phyloP scores from a whole-genome alignment of 2,329 filamentous ascomycete species.

The Xylaria hypoxylon region DNA sequence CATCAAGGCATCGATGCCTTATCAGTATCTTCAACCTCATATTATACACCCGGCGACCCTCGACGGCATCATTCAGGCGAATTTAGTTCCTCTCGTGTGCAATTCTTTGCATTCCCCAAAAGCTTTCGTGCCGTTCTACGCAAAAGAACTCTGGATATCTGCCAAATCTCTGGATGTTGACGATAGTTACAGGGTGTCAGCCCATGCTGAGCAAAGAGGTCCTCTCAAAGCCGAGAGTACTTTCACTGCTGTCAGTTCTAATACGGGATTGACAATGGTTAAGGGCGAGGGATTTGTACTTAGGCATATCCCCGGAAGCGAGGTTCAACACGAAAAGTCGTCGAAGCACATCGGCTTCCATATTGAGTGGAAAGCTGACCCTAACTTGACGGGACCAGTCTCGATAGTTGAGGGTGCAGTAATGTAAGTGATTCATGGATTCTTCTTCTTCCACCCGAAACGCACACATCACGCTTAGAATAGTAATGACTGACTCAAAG shows the following conservation, averaged over 20 bases:
- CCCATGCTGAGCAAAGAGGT: conserved; percentile 27
- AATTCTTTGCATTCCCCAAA: conserved; percentile 7
- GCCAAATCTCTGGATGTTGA: conserved; percentile 25
- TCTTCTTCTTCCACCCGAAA: neutral
- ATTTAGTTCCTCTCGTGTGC: conserved; percentile 31
- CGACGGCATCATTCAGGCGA: conserved; percentile 39
- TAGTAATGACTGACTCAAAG: neutral
- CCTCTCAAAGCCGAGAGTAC: conserved; percentile 32
- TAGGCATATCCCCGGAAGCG: conserved; percentile 24
- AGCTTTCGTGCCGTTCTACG: conserved; percentile 36
- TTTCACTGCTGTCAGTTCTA: conserved; percentile 32
- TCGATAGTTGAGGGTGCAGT: conserved; percentile 27
- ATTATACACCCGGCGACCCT: conserved; percentile 40
- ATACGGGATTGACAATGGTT: conserved; percentile 28
- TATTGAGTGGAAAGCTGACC: conserved; percentile 37
- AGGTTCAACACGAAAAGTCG: conserved; percentile 7
- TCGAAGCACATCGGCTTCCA: conserved; percentile 36
- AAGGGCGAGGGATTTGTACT: conserved; percentile 34
- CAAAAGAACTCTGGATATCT: conserved; percentile 34
- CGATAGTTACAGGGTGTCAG: conserved; percentile 29
- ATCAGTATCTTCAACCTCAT: conserved; percentile 35
- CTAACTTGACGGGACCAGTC: conserved; percentile 9
- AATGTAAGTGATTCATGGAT: neutral
- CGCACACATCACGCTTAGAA: neutral
- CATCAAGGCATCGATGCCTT: conserved; percentile 33